Evolutionary conservation across 73 alveolate species (phyloP).

Genomic region (Blepharisma japonicum): DNA sequence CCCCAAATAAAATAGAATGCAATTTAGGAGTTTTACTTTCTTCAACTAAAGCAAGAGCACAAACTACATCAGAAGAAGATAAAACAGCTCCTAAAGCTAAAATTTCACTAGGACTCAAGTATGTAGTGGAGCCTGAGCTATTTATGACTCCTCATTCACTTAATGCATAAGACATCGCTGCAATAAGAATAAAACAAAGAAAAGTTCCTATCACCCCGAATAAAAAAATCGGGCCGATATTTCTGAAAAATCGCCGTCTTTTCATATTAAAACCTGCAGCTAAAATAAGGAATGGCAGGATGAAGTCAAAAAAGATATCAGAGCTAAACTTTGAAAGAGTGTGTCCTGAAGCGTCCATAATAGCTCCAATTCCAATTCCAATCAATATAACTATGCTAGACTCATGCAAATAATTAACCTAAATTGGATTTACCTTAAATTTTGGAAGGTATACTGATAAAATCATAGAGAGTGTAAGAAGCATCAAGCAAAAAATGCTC

Average conservation of each 20-base stretch:
- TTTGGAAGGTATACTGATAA: constrained; percentile 22
- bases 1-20: constrained; percentile 91
- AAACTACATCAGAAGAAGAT: constrained; percentile 96
- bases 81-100: constrained; percentile 78
- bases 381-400: neutral
- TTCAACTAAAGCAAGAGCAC: constrained; percentile 90
- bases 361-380: constrained; percentile 4
- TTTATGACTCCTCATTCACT: constrained; percentile 51
- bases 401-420: constrained; percentile 11
- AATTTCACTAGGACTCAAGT: constrained; percentile 46
- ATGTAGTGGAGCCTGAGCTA: constrained; percentile 46
- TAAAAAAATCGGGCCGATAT: constrained; percentile 75
- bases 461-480: neutral
- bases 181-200: constrained; percentile 66
- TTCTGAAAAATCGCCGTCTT: constrained; percentile 71
- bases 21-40: constrained; percentile 82
- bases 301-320: constrained; percentile 47
- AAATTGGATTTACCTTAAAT: constrained; percentile 8
- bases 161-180: constrained; percentile 58
- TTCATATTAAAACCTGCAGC: constrained; percentile 95
- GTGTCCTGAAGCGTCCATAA: neutral
- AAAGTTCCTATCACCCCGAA: constrained; percentile 88
- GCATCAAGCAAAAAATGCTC: neutral
- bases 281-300: constrained; percentile 92
- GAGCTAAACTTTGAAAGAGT: no score